A percentile compares a stretch with the other conserved stretches of the same genome.
Evolutionary conservation across 2,329 filamentous ascomycete genomes (phyloP).

Genomic region (Fusarium nisikadoi): DNA sequence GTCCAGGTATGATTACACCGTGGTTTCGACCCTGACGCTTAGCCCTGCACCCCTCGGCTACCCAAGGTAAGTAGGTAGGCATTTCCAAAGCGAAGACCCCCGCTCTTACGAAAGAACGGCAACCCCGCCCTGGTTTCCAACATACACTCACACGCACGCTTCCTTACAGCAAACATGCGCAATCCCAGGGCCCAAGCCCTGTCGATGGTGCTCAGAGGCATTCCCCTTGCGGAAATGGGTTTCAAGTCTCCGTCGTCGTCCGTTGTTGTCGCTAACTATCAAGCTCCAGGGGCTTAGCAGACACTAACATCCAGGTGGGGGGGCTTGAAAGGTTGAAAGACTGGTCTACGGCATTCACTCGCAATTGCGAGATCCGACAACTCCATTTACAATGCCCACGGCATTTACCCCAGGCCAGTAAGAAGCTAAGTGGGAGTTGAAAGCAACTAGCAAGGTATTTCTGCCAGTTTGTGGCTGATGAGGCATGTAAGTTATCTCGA

Average conservation of each 20-base stretch:
- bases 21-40: neutral
- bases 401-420: neutral
- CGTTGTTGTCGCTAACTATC: neutral
- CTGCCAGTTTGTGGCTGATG: neutral
- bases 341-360: neutral
- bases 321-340: constrained; percentile 6
- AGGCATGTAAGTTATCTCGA: neutral
- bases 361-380: neutral
- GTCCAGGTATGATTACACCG: neutral
- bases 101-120: neutral
- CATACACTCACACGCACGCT: neutral
- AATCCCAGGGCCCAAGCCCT: neutral
- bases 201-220: neutral
- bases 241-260: neutral
- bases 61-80: too few species aligned
- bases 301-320: neutral
- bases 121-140: neutral
- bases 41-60: neutral
- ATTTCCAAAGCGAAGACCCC: constrained; percentile 12
- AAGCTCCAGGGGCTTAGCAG: constrained; percentile 14
- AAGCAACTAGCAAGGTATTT: neutral
- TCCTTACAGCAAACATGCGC: neutral
- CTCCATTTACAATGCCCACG: neutral
- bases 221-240: neutral
- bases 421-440: neutral